A percentile compares a stretch with the other conserved stretches of the same genome.
phyloP scores from a whole-genome alignment of 2,329 filamentous ascomycete genomes.

The Trichoderma arundinaceum region DNA sequence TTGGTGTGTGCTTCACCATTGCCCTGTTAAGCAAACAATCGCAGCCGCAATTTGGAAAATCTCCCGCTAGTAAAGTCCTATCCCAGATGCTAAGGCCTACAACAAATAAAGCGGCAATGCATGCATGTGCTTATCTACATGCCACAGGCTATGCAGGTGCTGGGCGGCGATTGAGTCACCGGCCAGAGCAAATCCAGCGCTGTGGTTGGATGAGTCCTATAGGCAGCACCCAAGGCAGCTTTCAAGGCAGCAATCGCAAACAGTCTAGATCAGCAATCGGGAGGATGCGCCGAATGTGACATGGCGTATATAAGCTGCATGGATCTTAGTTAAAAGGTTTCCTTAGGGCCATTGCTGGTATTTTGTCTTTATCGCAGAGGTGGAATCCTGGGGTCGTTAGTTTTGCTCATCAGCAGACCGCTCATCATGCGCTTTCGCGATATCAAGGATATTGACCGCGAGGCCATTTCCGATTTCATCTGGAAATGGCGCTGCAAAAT shows the following conservation, averaged over 20 bases:
- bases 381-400: background rate
- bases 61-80: background rate
- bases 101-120: background rate
- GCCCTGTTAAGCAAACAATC: too few species aligned
- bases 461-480: conserved; percentile 39
- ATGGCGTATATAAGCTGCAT: background rate
- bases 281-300: background rate
- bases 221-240: conserved; percentile 27
- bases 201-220: conserved; percentile 27
- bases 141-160: background rate
- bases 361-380: background rate
- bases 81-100: background rate
- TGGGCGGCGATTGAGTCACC: conserved; percentile 18
- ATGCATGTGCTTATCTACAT: background rate
- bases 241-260: conserved; percentile 7
- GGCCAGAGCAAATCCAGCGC: conserved; percentile 8
- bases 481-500: conserved; percentile 45
- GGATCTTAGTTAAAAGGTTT: background rate
- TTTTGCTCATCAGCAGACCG: background rate
- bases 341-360: background rate
- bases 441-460: conserved; percentile 31
- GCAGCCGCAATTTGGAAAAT: background rate
- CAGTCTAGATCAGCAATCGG: background rate
- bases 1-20: too few species aligned
- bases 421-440: conserved; percentile 23